Base-by-base conservation (phyloP, 306 rosid species). In the Ormosia semicastrata region DNA sequence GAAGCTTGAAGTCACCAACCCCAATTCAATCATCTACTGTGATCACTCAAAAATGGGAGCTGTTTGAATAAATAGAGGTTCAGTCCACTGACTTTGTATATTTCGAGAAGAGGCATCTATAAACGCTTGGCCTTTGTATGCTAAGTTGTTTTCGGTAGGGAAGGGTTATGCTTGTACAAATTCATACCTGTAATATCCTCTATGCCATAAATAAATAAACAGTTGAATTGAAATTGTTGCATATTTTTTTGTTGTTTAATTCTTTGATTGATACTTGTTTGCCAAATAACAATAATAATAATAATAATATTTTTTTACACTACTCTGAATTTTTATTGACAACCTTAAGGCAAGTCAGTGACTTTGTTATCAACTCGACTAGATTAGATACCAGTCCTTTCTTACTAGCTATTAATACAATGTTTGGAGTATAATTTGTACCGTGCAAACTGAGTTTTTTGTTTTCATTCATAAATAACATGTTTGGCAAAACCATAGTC, bases 1-100 rank as follows among this genome's bases (percentile, higher is more conserved):
- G 73, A 73, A 73, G 72, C 63, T 66, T 84, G 14, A 73, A 65
- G 57, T 60, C 72, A 43, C 66, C 66, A 56, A 14, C 64, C 46
- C 8, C 83, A 72, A 41, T 72, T 57, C 80, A 41, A 58, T 54
- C 71, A 10, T 30, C 80, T 12, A 83, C 81, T 44, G 76, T 84
- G 15, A 73, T 84, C 50, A 73, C 87, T 66, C 73, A 84, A 46
- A 60, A 84, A 2, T 84, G 87, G 87, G 84, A 73, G 36, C 44
- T 56, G 6, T 78, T 84, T 78, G 87, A 78, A 15, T 78, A 24
- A 81, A 18, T 18, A 63, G 2, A 59, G 52, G 29, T 29, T 69
- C 59, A 0, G 2, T 68, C 63, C 62, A 14, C 5, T 4, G 66
- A 71, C 40, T 71, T 30, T 43, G 30, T 65, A 9, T 18, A 71